Percentiles rank a stretch among this genome's conserved stretches.
Evolutionary conservation across 768 basidiomycete species (phyloP).

Genomic region (Rubroboletus pulcherrimus): DNA sequence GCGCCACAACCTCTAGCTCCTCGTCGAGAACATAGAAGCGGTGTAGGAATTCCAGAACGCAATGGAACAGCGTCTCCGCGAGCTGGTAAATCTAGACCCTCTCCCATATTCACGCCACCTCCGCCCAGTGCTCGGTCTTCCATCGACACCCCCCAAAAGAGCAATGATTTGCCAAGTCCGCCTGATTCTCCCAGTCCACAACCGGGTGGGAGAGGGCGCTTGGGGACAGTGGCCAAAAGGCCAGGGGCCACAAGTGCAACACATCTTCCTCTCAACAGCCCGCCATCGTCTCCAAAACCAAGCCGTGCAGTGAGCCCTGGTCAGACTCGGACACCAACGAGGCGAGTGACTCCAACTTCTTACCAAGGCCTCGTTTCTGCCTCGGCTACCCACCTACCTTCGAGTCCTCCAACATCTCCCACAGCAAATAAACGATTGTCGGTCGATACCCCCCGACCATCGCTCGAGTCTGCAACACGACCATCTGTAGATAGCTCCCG

Average conservation of each 20-base stretch:
- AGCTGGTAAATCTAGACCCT: slow-evolving; percentile 32
- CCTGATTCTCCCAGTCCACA: slow-evolving; percentile 49
- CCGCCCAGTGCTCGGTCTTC: slow-evolving; percentile 28
- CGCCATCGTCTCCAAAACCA: slow-evolving; percentile 38
- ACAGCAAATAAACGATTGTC: slow-evolving; percentile 28
- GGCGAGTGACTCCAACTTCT: slow-evolving; percentile 40
- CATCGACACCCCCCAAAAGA: slow-evolving; percentile 35
- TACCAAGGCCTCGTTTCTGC: slow-evolving; percentile 42
- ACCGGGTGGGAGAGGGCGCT: slow-evolving; percentile 35
- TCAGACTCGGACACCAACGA: slow-evolving; percentile 39
- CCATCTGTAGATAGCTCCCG: slow-evolving; percentile 31
- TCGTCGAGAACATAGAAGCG: slow-evolving; percentile 30
- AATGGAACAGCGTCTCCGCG: slow-evolving; percentile 30
- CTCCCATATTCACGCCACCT: slow-evolving; percentile 30
- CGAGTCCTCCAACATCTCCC: slow-evolving; percentile 30
- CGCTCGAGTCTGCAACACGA: slow-evolving; percentile 9
- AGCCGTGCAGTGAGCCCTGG: slow-evolving; percentile 40
- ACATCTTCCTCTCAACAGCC: slow-evolving; percentile 38
- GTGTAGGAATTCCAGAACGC: slow-evolving; percentile 21
- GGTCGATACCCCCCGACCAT: slow-evolving; percentile 19
- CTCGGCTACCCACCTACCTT: slow-evolving; percentile 51
- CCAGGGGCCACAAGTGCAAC: slow-evolving; percentile 37
- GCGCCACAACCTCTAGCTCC: slow-evolving; percentile 36
- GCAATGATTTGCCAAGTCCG: slow-evolving; percentile 40
- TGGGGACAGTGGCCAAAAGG: slow-evolving; percentile 33